Evolutionary conservation across 108 stramenopile genomes (phyloP).

Genomic region (Fragilariopsis cylindrus): DNA sequence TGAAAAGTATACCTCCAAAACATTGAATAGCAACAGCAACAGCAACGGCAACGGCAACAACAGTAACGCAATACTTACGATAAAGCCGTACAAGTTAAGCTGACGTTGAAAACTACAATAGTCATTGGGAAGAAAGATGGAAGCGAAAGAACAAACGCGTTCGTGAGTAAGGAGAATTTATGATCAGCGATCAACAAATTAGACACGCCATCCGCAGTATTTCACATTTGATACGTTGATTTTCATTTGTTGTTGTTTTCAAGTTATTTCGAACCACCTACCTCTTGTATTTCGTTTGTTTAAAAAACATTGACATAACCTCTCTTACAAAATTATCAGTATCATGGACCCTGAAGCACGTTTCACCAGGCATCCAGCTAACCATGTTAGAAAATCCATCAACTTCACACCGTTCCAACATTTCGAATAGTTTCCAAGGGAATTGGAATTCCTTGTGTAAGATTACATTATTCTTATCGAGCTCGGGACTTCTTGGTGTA

Average conservation of each 20-base stretch:
- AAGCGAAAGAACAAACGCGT: no score
- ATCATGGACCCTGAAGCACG: constrained; percentile 60
- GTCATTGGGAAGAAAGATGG: background rate
- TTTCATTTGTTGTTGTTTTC: constrained; percentile 13
- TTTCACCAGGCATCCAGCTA: constrained; percentile 46
- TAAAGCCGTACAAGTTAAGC: constrained; percentile 43
- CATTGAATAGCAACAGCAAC: no score
- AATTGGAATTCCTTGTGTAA: constrained; percentile 39
- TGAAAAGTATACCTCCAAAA: no score
- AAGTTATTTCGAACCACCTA: constrained; percentile 63
- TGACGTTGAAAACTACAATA: constrained; percentile 45
- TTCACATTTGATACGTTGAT: no score
- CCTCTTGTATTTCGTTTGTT: constrained; percentile 54
- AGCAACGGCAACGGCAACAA: no score
- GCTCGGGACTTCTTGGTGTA: background rate
- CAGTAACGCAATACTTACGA: no score
- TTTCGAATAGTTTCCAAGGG: constrained; percentile 43
- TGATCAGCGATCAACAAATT: no score
- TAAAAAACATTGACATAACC: constrained; percentile 57
- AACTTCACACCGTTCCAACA: constrained; percentile 28
- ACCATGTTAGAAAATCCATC: constrained; percentile 32
- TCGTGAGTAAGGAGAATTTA: no score
- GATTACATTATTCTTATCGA: constrained; percentile 14
- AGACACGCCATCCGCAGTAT: no score
- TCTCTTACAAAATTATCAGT: constrained; percentile 50